These are phyloP conservation scores for Trypanosoma platydactyli DNA, from an alignment of 208 protist species.

Conservation along the genomic window DNA sequence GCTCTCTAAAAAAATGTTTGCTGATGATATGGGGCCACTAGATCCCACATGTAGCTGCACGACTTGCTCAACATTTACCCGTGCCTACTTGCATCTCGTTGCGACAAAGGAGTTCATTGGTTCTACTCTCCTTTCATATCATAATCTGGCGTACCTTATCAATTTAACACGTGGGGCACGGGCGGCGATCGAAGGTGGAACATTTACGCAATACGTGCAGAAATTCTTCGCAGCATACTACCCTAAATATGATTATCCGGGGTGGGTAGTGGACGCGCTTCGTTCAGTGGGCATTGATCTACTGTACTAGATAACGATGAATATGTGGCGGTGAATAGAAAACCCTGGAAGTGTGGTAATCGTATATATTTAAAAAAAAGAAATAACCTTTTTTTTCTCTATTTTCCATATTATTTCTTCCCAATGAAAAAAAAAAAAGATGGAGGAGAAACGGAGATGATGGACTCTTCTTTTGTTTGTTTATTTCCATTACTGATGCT, in stretches of 20 bases:
- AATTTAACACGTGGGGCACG: slow-evolving; percentile 89
- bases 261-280: slow-evolving; percentile 88
- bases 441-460: too few relatives aligned
- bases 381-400: background rate
- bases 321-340: too few relatives aligned
- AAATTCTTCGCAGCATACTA: slow-evolving; percentile 88
- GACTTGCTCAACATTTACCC: slow-evolving; percentile 92
- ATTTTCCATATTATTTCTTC: too few relatives aligned
- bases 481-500: background rate
- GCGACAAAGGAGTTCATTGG: slow-evolving; percentile 84
- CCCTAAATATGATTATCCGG: slow-evolving; percentile 82
- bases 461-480: slow-evolving; percentile 4
- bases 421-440: too few relatives aligned
- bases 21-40: slow-evolving; percentile 72
- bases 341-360: too few relatives aligned
- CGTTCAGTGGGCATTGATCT: slow-evolving; percentile 75
- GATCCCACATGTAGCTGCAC: slow-evolving; percentile 91
- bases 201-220: slow-evolving; percentile 85
- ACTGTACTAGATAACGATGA: slow-evolving; percentile 29
- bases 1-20: slow-evolving; percentile 69
- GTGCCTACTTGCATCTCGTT: slow-evolving; percentile 93
- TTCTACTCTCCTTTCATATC: slow-evolving; percentile 95
- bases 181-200: slow-evolving; percentile 71
- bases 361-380: background rate
- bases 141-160: slow-evolving; percentile 98